A percentile compares a stretch with the other conserved stretches of the same genome.
phyloP scores from a whole-genome alignment of 306 rosid species.

The Malus domestica region DNA sequence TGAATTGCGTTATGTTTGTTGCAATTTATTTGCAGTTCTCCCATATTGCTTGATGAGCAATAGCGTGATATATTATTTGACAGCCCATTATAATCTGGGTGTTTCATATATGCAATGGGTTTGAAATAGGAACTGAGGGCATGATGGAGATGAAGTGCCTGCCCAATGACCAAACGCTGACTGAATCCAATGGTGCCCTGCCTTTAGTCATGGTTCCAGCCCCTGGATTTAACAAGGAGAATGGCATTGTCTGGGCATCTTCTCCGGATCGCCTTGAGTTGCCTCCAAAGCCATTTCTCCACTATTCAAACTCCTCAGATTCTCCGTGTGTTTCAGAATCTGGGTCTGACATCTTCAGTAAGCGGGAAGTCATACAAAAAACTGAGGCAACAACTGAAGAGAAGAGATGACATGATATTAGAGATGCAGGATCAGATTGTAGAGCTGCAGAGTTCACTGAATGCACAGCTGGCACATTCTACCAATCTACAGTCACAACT shows the following conservation, averaged over 20 bases:
- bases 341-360: constrained; percentile 87
- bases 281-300: constrained; percentile 72
- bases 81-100: neutral
- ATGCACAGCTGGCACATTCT: constrained; percentile 60
- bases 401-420: constrained; percentile 89
- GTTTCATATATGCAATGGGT: constrained; percentile 10
- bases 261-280: constrained; percentile 87
- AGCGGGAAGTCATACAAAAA: constrained; percentile 93
- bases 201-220: constrained; percentile 78
- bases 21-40: neutral
- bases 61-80: neutral
- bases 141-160: constrained; percentile 51
- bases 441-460: constrained; percentile 67
- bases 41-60: neutral
- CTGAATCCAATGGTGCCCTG: constrained; percentile 54
- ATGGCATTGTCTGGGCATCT: constrained; percentile 71
- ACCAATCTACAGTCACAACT: constrained; percentile 78
- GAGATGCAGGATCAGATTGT: constrained; percentile 98
- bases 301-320: constrained; percentile 83
- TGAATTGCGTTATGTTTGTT: neutral
- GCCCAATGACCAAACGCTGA: constrained; percentile 46
- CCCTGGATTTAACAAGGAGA: constrained; percentile 67
- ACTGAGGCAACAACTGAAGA: constrained; percentile 86
- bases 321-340: constrained; percentile 95
- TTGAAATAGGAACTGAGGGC: constrained; percentile 48